phyloP scores from a whole-genome alignment of 2,329 filamentous ascomycete genomes.

The Calonectria hawksworthii region DNA sequence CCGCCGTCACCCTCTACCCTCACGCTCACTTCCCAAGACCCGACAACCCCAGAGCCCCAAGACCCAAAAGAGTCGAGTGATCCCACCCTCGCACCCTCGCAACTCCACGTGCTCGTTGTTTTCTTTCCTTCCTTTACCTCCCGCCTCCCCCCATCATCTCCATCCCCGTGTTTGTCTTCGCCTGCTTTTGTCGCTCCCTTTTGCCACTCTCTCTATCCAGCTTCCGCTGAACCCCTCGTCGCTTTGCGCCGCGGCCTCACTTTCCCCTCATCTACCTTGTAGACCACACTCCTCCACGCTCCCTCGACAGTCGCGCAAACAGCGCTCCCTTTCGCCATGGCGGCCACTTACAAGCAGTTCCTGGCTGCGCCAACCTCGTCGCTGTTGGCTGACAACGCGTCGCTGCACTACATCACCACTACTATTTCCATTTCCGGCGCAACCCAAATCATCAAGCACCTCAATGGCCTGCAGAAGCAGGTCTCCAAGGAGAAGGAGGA shows the following conservation, averaged over 20 bases:
- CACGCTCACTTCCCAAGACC: constrained; percentile 2
- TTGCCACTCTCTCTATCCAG: not conserved
- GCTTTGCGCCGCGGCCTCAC: constrained; percentile 28
- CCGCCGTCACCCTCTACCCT: constrained; percentile 12
- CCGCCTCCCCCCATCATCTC: constrained; percentile 22
- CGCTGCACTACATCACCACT: constrained; percentile 91
- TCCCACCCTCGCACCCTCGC: constrained; percentile 41
- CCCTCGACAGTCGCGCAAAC: constrained; percentile 31
- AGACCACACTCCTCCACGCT: constrained; percentile 19
- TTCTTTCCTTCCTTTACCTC: constrained; percentile 37
- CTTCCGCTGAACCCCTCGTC: constrained; percentile 24
- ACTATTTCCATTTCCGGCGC: constrained; percentile 80
- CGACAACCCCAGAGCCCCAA: constrained; percentile 14
- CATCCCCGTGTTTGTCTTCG: constrained; percentile 10
- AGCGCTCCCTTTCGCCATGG: constrained; percentile 50
- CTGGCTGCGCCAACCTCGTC: constrained; percentile 75
- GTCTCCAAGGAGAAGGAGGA: constrained; percentile 88
- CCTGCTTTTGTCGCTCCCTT: constrained; percentile 10
- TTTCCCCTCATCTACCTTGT: constrained; percentile 7
- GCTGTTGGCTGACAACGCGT: constrained; percentile 74
- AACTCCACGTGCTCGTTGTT: constrained; percentile 48
- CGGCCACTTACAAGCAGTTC: constrained; percentile 78
- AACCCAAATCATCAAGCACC: constrained; percentile 85
- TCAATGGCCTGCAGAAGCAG: constrained; percentile 77
- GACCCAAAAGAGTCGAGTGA: constrained; percentile 20